A percentile compares a stretch with the other conserved stretches of the same genome.
These are phyloP conservation scores for Micractinium conductrix DNA, from an alignment of 139 green algal genomes.

Conservation along the genomic window DNA sequence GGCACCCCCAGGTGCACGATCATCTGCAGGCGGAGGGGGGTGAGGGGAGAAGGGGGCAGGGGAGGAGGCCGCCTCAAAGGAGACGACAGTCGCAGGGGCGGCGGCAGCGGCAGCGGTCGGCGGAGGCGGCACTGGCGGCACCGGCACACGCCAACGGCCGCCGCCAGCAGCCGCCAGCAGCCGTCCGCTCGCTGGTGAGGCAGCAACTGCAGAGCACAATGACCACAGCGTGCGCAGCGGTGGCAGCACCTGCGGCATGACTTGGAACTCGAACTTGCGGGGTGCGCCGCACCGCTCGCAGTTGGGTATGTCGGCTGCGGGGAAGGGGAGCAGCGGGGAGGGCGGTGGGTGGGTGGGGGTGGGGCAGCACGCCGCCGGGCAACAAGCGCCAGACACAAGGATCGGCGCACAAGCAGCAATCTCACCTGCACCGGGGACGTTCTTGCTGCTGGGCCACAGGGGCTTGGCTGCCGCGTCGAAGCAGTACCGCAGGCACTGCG, in stretches of 20 bases:
- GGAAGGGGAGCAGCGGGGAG: too few relatives aligned
- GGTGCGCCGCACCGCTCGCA: conserved; percentile 67
- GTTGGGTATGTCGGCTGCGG: conserved; percentile 53
- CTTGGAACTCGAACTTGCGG: conserved; percentile 80
- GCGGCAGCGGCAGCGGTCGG: too few relatives aligned
- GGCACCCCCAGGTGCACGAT: conserved; percentile 72
- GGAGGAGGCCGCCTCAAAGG: too few relatives aligned
- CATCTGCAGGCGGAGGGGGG: conserved; percentile 60
- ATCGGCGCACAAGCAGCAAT: not conserved
- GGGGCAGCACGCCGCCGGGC: not conserved
- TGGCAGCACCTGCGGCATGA: conserved; percentile 76
- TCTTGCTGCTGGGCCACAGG: conserved; percentile 68
- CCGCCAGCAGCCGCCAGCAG: too few relatives aligned
- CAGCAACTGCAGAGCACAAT: not conserved
- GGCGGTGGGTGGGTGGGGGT: too few relatives aligned
- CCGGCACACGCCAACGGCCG: too few relatives aligned
- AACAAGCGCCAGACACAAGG: not conserved
- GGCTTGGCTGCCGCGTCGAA: conserved; percentile 64
- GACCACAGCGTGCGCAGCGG: not conserved
- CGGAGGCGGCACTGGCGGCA: too few relatives aligned
- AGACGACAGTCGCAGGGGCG: too few relatives aligned
- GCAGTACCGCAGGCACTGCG: conserved; percentile 84
- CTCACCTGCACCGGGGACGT: conserved; percentile 33
- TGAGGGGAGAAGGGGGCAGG: not conserved
- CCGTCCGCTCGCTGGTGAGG: too few relatives aligned